Evolutionary conservation across 2,329 filamentous ascomycete species (phyloP), one percentile per base, ranked within the genome.

Genomic region (Cordyceps javanica): DNA sequence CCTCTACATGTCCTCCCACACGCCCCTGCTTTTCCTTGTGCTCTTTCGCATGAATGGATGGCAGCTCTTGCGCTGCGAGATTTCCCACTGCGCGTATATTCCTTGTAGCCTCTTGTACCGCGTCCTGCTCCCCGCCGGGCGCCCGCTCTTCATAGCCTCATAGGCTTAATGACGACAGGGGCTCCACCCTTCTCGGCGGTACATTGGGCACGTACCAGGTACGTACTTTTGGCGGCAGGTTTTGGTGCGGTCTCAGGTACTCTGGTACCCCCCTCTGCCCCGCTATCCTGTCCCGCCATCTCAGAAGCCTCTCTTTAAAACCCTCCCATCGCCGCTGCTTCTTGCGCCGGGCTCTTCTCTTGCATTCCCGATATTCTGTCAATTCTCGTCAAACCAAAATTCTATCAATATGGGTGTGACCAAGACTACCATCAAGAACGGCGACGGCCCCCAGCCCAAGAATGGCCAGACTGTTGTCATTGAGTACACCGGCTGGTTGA

Each of bases 401-500:
- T 58, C 60, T 58, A 62, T 62, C 72, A 80, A 61, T 67, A 91
- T 91, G 88, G 87, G 81, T 72, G 89, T 96, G 68, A 81, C 77
- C 60, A 95, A 91, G 79, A 81, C 79, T 51, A 73, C 82, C 62
- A 71, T 86, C 65, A 68, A 74, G 36, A 73, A 81, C 62, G 92
- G 93, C 68, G 80, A 81, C 67, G 79, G 80, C 58, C 71, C 84
- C 66, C 77, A 73, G 63, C 89, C 93, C 59, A 69, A 74, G 63
- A 67, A 69, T 16, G 88, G 90, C 63, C 85, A 97, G 71, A 83
- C 75, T 26, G 90, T 97, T 68, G 83, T 82, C 68, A 96, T 97
- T 69, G 85, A 94, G 75, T 97, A 97, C 81, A 94, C 88, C 42
- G 94, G 94, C 67, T 96, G 79, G 75, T 81, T 97, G 62, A 89